Evolutionary conservation across 1,139 yeast genomes (phyloP).

Genomic region (Candida sp.): DNA sequence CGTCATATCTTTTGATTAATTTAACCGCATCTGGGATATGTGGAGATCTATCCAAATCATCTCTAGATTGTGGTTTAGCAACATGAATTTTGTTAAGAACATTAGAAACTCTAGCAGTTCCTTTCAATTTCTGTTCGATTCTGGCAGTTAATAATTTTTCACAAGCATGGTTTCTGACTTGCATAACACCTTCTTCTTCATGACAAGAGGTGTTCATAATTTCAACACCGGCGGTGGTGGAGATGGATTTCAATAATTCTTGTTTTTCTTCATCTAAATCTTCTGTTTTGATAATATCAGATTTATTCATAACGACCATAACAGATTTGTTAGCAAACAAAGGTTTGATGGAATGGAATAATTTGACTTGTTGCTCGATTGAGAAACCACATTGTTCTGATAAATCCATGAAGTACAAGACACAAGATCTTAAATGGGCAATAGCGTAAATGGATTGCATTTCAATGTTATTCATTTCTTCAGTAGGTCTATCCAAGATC

Average conservation of each 20-base stretch:
- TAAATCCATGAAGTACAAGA: constrained; percentile 95
- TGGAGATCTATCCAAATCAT: constrained; percentile 76
- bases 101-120: constrained; percentile 82
- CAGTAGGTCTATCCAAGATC: constrained; percentile 97
- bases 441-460: constrained; percentile 99
- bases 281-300: constrained; percentile 83
- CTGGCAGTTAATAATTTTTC: constrained; percentile 93
- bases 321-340: constrained; percentile 96
- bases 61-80: constrained; percentile 86
- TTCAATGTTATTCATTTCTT: constrained; percentile 99
- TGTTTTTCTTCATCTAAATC: constrained; percentile 79
- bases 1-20: constrained; percentile 61
- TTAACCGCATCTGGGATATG: constrained; percentile 76
- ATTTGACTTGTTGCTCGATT: constrained; percentile 94
- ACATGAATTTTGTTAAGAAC: constrained; percentile 96
- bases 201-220: constrained; percentile 91
- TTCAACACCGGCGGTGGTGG: constrained; percentile 76
- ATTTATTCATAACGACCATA: constrained; percentile 91
- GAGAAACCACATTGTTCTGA: constrained; percentile 99
- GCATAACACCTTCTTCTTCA: constrained; percentile 94
- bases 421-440: constrained; percentile 97
- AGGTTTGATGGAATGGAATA: constrained; percentile 96
- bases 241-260: constrained; percentile 62
- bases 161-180: constrained; percentile 95
- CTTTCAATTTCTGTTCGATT: constrained; percentile 95